Evolutionary conservation across 495 filamentous ascomycete species (phyloP).

Genomic region (Elasticomyces elasticus): DNA sequence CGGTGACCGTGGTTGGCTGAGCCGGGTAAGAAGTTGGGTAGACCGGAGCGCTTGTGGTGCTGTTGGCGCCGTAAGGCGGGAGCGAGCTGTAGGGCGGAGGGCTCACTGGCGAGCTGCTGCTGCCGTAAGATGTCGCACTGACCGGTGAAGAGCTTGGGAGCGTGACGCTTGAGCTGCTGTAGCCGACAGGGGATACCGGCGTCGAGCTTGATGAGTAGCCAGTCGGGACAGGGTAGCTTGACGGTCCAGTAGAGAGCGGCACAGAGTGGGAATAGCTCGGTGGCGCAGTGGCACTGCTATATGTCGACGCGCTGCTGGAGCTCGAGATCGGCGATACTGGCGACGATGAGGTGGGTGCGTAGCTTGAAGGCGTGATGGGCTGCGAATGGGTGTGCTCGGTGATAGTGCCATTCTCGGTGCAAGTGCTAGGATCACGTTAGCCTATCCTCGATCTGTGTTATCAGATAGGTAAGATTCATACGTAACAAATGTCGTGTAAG

Average conservation of each 20-base stretch:
- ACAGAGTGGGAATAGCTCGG: not conserved
- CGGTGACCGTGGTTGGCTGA: constrained; percentile 10
- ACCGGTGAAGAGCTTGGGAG: constrained; percentile 12
- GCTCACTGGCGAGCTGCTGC: constrained; percentile 9
- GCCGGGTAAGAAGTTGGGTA: not conserved
- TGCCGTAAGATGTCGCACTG: not conserved
- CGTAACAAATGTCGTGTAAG: no score
- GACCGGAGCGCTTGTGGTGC: constrained; percentile 3
- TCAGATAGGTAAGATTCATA: no score
- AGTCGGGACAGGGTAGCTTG: constrained; percentile 15
- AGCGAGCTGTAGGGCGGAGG: not conserved
- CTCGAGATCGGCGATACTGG: constrained; percentile 4
- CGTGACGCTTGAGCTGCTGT: no score
- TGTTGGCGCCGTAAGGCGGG: not conserved
- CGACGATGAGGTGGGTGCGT: constrained; percentile 1
- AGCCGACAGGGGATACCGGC: constrained; percentile 21
- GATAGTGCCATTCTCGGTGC: no score
- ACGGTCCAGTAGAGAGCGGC: not conserved
- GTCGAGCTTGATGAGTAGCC: constrained; percentile 30
- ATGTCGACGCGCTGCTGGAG: not conserved
- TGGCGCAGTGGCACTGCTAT: not conserved
- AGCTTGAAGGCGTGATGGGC: no score
- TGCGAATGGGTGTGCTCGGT: no score
- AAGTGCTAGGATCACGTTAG: no score
- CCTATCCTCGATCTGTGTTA: no score